Evolutionary conservation across 768 basidiomycete species (phyloP).

Genomic region (Leccinellum luteum): DNA sequence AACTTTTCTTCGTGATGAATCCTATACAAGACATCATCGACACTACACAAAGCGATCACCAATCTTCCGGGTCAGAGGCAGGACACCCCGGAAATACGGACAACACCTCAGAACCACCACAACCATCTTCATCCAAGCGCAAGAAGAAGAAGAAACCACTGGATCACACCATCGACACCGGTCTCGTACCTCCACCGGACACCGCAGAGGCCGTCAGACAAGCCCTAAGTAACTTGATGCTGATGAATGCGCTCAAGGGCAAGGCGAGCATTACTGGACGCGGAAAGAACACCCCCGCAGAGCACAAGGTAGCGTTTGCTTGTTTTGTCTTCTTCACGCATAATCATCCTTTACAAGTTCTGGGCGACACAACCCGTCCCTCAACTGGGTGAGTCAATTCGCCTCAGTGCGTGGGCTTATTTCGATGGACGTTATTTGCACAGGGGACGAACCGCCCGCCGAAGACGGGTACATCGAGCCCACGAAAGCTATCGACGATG

Average conservation of each 20-base stretch:
- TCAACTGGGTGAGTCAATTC: constrained; percentile 56
- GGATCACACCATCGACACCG: constrained; percentile 60
- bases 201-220: constrained; percentile 64
- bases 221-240: constrained; percentile 72
- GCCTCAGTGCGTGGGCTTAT: neutral
- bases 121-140: constrained; percentile 47
- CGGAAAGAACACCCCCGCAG: constrained; percentile 78
- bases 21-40: constrained; percentile 42
- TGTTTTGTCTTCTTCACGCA: constrained; percentile 2
- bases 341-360: constrained; percentile 53
- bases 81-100: constrained; percentile 23
- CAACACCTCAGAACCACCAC: constrained; percentile 14
- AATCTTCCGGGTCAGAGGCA: constrained; percentile 29
- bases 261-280: constrained; percentile 74
- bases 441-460: constrained; percentile 61
- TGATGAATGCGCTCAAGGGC: constrained; percentile 83
- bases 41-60: constrained; percentile 34
- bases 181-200: constrained; percentile 52
- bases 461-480: constrained; percentile 91
- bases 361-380: constrained; percentile 98
- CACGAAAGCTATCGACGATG: constrained; percentile 68
- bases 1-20: no score
- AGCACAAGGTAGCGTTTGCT: constrained; percentile 70
- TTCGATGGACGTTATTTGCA: neutral
- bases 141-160: constrained; percentile 90